These are phyloP conservation scores for Sugiyamaella smithiae DNA, from an alignment of 805 yeast species.

Conservation along the genomic window DNA sequence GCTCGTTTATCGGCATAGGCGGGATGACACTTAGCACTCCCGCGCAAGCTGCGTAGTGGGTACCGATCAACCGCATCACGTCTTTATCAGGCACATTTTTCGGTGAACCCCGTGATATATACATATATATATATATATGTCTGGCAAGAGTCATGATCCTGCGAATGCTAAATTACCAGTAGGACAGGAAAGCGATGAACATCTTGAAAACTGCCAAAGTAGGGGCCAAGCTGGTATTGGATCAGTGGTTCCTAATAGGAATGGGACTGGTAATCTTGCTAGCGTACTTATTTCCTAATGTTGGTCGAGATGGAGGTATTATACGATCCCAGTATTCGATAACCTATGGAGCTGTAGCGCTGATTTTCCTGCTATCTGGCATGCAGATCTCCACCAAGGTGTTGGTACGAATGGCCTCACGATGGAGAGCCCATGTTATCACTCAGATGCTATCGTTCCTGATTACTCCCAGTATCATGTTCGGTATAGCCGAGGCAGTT, in stretches of 20 bases:
- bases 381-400: constrained; percentile 67
- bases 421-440: constrained; percentile 82
- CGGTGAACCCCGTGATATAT: background rate
- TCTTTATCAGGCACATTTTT: no score
- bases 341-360: constrained; percentile 82
- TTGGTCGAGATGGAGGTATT: constrained; percentile 80
- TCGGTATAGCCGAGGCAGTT: constrained; percentile 69
- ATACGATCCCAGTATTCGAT: constrained; percentile 73
- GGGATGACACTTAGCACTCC: no score
- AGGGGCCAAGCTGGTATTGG: constrained; percentile 12
- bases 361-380: constrained; percentile 80
- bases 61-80: background rate
- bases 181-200: background rate
- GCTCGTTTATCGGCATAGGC: no score
- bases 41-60: no score
- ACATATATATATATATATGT: background rate
- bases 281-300: constrained; percentile 74
- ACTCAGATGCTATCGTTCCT: constrained; percentile 67
- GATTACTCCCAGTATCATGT: constrained; percentile 66
- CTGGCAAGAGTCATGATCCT: no score
- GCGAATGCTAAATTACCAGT: no score
- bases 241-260: constrained; percentile 74
- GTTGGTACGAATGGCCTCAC: constrained; percentile 57
- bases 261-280: constrained; percentile 71
- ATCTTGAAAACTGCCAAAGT: background rate